Evolutionary conservation across 1,284 basidiomycete species (phyloP).

Genomic region (Mycosarcoma maydis): DNA sequence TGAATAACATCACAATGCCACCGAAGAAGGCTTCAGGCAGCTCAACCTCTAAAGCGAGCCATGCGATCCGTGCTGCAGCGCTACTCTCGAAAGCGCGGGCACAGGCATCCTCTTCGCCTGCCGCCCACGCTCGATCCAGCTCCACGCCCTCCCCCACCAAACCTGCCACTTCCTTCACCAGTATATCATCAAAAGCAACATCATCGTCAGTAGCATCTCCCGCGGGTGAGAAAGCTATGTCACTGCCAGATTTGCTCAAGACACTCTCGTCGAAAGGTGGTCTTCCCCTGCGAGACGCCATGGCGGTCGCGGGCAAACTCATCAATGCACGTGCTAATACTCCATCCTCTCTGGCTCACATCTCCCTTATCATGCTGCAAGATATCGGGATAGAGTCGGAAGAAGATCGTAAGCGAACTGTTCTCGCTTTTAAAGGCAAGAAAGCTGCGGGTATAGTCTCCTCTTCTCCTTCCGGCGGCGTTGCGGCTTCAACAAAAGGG

Average conservation of each 20-base stretch:
- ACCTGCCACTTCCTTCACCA: neutral
- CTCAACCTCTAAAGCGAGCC: conserved; percentile 32
- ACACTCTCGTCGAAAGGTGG: conserved; percentile 43
- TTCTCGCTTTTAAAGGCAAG: conserved; percentile 51
- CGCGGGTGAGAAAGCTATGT: conserved; percentile 15
- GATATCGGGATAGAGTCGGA: conserved; percentile 50
- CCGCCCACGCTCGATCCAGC: conserved; percentile 28
- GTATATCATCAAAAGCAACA: neutral
- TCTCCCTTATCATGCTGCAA: conserved; percentile 48
- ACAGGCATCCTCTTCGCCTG: conserved; percentile 30
- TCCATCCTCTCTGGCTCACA: conserved; percentile 24
- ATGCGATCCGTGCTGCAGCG: conserved; percentile 40
- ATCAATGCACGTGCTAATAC: conserved; percentile 52
- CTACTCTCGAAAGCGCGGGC: conserved; percentile 39
- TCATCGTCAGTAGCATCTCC: neutral
- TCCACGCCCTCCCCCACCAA: conserved; percentile 20
- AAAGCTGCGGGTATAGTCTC: conserved; percentile 40
- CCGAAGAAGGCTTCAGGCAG: conserved; percentile 22
- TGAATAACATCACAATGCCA: conserved; percentile 11
- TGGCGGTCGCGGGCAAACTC: conserved; percentile 55
- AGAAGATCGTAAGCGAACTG: conserved; percentile 43
- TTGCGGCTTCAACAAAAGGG: conserved; percentile 1
- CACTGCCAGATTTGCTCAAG: conserved; percentile 45
- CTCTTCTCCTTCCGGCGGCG: neutral
- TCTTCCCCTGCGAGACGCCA: conserved; percentile 49